These are phyloP conservation scores for Apostasia shenzhenica DNA, from an alignment of 106 monocot genomes.

Conservation along the genomic window DNA sequence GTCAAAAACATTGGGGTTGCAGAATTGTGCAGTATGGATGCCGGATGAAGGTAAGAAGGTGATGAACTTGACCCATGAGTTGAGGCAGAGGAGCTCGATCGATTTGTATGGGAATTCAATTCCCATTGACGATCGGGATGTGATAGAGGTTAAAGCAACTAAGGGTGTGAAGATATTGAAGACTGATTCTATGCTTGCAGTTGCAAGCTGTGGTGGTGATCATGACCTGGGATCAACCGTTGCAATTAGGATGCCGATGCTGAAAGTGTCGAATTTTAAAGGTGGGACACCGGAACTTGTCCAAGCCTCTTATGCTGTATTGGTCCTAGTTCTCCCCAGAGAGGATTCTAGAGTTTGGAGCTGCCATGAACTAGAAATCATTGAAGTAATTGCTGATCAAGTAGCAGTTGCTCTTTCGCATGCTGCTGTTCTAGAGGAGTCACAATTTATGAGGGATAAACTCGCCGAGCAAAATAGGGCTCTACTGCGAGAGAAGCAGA, in stretches of 20 bases:
- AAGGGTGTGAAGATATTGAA: slow-evolving; percentile 33
- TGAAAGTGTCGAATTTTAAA: slow-evolving; percentile 56
- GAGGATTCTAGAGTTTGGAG: slow-evolving; percentile 43
- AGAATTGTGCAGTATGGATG: slow-evolving; percentile 83
- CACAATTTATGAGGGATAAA: slow-evolving; percentile 57
- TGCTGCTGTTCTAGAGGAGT: slow-evolving; percentile 67
- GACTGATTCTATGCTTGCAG: slow-evolving; percentile 31
- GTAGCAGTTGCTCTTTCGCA: slow-evolving; percentile 74
- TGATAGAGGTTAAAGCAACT: slow-evolving; percentile 24
- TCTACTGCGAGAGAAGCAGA: slow-evolving; percentile 39
- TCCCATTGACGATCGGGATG: slow-evolving; percentile 38
- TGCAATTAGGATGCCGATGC: slow-evolving; percentile 68
- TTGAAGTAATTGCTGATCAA: slow-evolving; percentile 69
- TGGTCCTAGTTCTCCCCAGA: slow-evolving; percentile 54
- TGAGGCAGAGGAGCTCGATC: slow-evolving; percentile 11
- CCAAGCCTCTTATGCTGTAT: slow-evolving; percentile 47
- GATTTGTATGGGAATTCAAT: slow-evolving; percentile 12
- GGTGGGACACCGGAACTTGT: slow-evolving; percentile 48
- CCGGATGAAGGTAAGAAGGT: slow-evolving; percentile 27
- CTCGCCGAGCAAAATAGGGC: slow-evolving; percentile 45
- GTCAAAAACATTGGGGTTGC: slow-evolving; percentile 45
- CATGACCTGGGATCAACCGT: slow-evolving; percentile 33
- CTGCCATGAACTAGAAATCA: slow-evolving; percentile 48
- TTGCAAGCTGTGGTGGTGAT: slow-evolving; percentile 30
- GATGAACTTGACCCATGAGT: slow-evolving; percentile 51